A percentile compares a stretch with the other conserved stretches of the same genome.
Conservation (phyloP, 2,329 filamentous ascomycete genomes). For the Colletotrichum destructivum region DNA sequence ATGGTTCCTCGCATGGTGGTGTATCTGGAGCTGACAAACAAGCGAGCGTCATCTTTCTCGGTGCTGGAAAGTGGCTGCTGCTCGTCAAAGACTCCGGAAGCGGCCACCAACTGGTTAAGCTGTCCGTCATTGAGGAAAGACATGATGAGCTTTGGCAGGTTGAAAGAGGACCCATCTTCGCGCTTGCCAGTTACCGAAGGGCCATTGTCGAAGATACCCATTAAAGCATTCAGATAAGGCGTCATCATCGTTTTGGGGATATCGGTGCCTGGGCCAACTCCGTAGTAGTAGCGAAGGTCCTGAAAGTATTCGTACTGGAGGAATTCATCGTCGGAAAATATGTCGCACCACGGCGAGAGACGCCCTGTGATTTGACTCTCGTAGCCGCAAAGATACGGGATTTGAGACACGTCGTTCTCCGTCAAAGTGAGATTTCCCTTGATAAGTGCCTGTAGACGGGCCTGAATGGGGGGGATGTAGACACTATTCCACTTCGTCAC, state of each 20-base stretch:
- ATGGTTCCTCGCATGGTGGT: constrained; percentile 77
- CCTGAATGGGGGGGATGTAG: constrained; percentile 68
- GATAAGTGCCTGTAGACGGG: constrained; percentile 69
- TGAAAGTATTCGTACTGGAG: constrained; percentile 77
- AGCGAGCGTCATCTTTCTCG: constrained; percentile 61
- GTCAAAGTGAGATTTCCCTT: constrained; percentile 69
- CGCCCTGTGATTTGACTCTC: constrained; percentile 77
- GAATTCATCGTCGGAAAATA: constrained; percentile 75
- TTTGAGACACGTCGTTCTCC: constrained; percentile 67
- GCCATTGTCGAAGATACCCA: constrained; percentile 67
- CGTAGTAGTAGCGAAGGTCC: constrained; percentile 79
- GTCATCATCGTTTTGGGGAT: constrained; percentile 73
- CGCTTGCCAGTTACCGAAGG: constrained; percentile 64
- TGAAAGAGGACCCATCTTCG: constrained; percentile 62
- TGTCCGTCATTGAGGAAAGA: constrained; percentile 78
- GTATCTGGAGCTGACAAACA: constrained; percentile 70
- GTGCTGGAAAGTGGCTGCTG: constrained; percentile 65
- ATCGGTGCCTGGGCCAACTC: constrained; percentile 69
- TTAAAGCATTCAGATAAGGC: constrained; percentile 69
- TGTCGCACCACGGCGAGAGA: constrained; percentile 73
- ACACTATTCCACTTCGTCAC: constrained; percentile 63
- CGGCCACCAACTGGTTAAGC: constrained; percentile 72
- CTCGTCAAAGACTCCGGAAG: constrained; percentile 73
- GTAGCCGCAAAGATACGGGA: constrained; percentile 80
- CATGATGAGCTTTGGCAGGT: constrained; percentile 70